Percentiles rank a stretch among this genome's conserved stretches.
Conservation (phyloP, 2,329 filamentous ascomycete genomes). For the Geosmithia morbida region DNA sequence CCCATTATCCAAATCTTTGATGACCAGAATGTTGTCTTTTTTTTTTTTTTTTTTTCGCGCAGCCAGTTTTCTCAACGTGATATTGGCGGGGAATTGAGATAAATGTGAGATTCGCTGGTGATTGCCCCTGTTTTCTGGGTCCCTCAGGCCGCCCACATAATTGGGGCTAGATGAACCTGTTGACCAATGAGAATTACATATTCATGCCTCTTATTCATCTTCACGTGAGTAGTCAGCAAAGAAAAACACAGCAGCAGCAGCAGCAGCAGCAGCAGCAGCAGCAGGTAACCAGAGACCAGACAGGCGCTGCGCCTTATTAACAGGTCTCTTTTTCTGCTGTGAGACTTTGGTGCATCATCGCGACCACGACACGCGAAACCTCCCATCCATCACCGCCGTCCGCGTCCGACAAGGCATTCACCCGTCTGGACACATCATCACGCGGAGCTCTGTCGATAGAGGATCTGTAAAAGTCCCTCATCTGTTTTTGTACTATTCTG, state of each 20-base stretch:
- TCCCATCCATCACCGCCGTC: background rate
- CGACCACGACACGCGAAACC: constrained; percentile 2
- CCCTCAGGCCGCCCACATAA: too few relatives aligned
- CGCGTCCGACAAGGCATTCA: background rate
- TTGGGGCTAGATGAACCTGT: too few relatives aligned
- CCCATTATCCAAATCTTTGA: too few relatives aligned
- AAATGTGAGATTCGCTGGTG: too few relatives aligned
- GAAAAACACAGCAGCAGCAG: too few relatives aligned
- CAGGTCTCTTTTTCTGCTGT: background rate
- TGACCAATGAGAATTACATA: background rate
- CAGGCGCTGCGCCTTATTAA: background rate
- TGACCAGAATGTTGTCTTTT: too few relatives aligned
- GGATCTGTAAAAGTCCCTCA: background rate
- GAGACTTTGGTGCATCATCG: background rate
- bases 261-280: too few relatives aligned
- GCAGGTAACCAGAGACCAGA: background rate
- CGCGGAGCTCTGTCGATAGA: background rate
- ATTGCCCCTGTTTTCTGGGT: too few relatives aligned
- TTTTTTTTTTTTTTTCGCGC: too few relatives aligned
- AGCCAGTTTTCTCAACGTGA: too few relatives aligned
- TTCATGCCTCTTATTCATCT: background rate
- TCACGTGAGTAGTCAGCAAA: background rate
- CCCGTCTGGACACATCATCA: background rate
- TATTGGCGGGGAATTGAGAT: too few relatives aligned
- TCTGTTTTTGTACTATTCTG: background rate